phyloP scores from a whole-genome alignment of 2,329 filamentous ascomycete species.

The Neonectria ditissima region DNA sequence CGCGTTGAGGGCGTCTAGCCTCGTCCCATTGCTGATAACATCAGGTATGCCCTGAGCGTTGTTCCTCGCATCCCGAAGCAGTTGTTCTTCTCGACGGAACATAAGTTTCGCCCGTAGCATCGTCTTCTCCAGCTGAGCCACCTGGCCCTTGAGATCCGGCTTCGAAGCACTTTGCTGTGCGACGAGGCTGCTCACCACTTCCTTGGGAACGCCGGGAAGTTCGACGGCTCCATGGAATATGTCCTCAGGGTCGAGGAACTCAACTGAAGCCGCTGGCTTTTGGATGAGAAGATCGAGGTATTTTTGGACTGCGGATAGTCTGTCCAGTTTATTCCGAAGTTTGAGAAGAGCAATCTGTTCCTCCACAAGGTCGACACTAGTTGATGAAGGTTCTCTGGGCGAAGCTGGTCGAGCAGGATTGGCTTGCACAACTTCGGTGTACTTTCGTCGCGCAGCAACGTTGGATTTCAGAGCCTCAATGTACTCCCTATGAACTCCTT shows the following conservation, averaged over 20 bases:
- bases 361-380: conserved; percentile 52
- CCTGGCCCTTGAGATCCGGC: conserved; percentile 59
- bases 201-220: conserved; percentile 64
- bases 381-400: conserved; percentile 32
- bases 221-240: conserved; percentile 59
- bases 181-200: conserved; percentile 63
- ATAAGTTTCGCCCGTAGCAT: conserved; percentile 69
- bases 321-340: conserved; percentile 64
- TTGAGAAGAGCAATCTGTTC: conserved; percentile 64
- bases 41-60: conserved; percentile 52
- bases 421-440: conserved; percentile 52
- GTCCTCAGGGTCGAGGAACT: conserved; percentile 62
- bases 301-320: conserved; percentile 62
- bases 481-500: conserved; percentile 66
- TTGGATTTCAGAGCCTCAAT: conserved; percentile 66
- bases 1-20: conserved; percentile 64
- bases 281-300: conserved; percentile 63
- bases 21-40: conserved; percentile 53
- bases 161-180: conserved; percentile 54
- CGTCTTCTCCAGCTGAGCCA: conserved; percentile 67
- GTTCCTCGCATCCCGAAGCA: conserved; percentile 61
- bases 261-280: conserved; percentile 63
- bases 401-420: conserved; percentile 34
- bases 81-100: conserved; percentile 67
- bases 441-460: conserved; percentile 62